Evolutionary conservation across 331 rosid genomes (phyloP).

Genomic region (Malus hybrid): DNA sequence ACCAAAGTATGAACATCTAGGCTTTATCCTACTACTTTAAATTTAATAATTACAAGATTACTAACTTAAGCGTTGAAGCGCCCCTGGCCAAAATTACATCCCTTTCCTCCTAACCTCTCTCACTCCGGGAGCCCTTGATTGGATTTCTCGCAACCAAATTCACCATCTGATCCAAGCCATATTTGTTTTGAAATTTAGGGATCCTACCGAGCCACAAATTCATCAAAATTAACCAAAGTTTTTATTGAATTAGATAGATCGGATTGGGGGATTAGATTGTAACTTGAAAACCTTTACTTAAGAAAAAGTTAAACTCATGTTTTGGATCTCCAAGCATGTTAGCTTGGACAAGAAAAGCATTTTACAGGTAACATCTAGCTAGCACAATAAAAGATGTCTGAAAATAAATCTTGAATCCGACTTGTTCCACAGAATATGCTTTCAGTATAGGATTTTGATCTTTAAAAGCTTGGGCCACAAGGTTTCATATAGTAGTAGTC

Average conservation of each 20-base stretch:
- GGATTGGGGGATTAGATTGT: not conserved
- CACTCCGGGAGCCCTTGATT: too few relatives aligned
- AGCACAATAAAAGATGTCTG: not conserved
- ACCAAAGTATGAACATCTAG: too few relatives aligned
- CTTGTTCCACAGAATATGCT: constrained; percentile 9
- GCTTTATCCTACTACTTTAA: too few relatives aligned
- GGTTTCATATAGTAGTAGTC: not conserved
- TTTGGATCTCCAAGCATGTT: not conserved
- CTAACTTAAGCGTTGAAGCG: too few relatives aligned
- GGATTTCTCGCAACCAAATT: too few relatives aligned
- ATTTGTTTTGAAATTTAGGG: too few relatives aligned
- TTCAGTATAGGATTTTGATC: not conserved
- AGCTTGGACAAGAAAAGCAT: not conserved
- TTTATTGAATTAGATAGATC: not conserved
- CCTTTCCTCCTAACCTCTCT: too few relatives aligned
- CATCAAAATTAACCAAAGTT: not conserved
- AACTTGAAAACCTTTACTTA: not conserved
- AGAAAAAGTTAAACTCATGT: not conserved
- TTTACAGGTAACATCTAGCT: not conserved
- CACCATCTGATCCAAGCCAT: too few relatives aligned
- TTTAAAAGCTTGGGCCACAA: constrained; percentile 11
- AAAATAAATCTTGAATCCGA: not conserved
- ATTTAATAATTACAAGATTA: too few relatives aligned
- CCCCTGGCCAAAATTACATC: too few relatives aligned
- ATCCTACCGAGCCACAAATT: too few relatives aligned